These are phyloP conservation scores for Macrolepiota dolichaula DNA, from an alignment of 768 basidiomycete genomes.

Conservation along the genomic window DNA sequence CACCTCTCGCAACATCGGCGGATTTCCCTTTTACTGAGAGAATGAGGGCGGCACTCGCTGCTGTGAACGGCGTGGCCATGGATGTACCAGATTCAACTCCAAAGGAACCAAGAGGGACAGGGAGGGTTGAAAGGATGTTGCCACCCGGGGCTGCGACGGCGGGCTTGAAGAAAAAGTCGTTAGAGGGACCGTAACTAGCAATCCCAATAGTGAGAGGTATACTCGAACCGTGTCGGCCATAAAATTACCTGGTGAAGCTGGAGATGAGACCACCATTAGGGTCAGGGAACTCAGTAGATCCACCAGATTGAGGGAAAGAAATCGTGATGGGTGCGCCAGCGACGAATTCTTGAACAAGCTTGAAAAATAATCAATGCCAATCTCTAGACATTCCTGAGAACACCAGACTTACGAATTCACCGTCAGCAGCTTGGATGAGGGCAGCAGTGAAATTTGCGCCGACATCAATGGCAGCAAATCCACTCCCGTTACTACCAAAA, in stretches of 20 bases:
- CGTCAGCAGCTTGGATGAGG: conserved; percentile 53
- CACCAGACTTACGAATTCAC: conserved; percentile 41
- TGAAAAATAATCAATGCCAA: background rate
- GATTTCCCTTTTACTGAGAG: conserved; percentile 37
- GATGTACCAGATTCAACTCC: conserved; percentile 41
- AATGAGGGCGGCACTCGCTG: conserved; percentile 41
- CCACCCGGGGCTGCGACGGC: conserved; percentile 52
- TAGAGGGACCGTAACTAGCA: conserved; percentile 54
- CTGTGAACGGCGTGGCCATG: conserved; percentile 44
- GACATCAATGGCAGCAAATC: conserved; percentile 38
- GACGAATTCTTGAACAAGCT: conserved; percentile 50
- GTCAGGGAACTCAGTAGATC: conserved; percentile 40
- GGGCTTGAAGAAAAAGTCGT: conserved; percentile 58
- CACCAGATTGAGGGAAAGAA: conserved; percentile 47
- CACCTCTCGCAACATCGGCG: conserved; percentile 22
- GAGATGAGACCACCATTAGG: conserved; percentile 55
- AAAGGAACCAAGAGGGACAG: conserved; percentile 35
- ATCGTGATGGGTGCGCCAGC: conserved; percentile 38
- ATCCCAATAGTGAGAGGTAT: background rate
- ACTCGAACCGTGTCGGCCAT: background rate
- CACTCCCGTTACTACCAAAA: conserved; percentile 41
- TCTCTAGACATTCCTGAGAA: no score
- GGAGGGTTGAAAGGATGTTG: conserved; percentile 45
- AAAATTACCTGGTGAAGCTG: conserved; percentile 36
- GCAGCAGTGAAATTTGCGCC: conserved; percentile 43